Evolutionary conservation across 306 rosid species (phyloP), one percentile per base, ranked within the genome.

Genomic region (Dicorynia guianensis): DNA sequence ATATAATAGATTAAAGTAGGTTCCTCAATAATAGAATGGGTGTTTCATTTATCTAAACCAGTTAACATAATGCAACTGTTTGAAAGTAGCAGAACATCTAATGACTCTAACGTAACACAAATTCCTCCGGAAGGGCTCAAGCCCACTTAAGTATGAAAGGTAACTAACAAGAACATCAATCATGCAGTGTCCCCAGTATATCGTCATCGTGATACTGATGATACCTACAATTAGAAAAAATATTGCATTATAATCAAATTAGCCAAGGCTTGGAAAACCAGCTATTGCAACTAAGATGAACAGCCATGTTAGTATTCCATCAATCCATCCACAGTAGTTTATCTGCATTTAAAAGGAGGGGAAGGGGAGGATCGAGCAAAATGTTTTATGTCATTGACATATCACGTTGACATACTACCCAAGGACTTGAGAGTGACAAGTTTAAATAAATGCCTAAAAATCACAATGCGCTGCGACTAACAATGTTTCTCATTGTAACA

Each of bases 111-210:
- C 60, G 1, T 25, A 25, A 19, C 11, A 25, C 69, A 39, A 66
- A 69, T 52, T 70, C 47, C 57, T 57, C 48, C 75, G 33, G 56
- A 64, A 69, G 11, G 52, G 49, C 38, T 17, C 53, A 6, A 68
- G 2, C 62, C 42, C 34, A 8, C 36, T 38, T 25, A 57, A 63
- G 49, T 59, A 7, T 38, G 35, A 19, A 9, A n/a, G 36, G 47
- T n/a, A n/a, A n/a, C n/a, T 7, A 66, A 70, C 36, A 56, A 35
- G 34, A 42, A 42, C 72, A 50, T 85, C 85, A 88, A 57, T 88
- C 87, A 75, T 85, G 88, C 65, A 88, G 76, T 0, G 84, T 86
- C 52, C 93, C 90, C 69, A 85, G 49, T 66, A 88, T 64, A 76
- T 87, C 86, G 1, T 87, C 91, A 19, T 87, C 88, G 30, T 85